Percentiles rank a stretch among this genome's conserved stretches.
phyloP scores from a whole-genome alignment of 768 basidiomycete genomes.

The Leccinum ochraceum region DNA sequence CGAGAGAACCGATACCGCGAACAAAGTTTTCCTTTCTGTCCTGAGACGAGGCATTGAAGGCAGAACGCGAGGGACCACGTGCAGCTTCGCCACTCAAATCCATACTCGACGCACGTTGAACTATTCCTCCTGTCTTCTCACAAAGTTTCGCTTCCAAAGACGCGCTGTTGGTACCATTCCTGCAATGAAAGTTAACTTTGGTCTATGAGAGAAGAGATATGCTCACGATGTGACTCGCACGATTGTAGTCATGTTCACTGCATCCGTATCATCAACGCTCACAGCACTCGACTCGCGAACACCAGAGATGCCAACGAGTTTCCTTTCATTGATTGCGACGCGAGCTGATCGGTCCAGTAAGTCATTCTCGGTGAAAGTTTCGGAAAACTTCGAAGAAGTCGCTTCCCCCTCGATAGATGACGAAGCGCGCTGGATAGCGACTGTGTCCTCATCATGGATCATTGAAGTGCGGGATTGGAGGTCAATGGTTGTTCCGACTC shows the following conservation, averaged over 20 bases:
- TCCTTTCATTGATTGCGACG: background rate
- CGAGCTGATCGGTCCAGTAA: background rate
- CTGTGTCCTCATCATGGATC: background rate
- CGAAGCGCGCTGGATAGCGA: background rate
- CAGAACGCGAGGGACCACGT: background rate
- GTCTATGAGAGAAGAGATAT: background rate
- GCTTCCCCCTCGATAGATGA: background rate
- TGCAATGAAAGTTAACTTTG: background rate
- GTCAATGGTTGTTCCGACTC: background rate
- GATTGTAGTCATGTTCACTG: background rate
- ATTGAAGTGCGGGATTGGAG: background rate
- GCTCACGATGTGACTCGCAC: background rate
- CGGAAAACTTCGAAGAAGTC: background rate
- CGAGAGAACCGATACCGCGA: background rate
- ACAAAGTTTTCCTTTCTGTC: background rate
- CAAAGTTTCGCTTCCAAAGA: background rate
- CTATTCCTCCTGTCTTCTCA: background rate
- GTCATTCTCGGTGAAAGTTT: background rate
- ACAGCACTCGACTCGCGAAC: background rate
- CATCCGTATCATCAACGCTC: background rate
- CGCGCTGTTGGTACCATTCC: background rate
- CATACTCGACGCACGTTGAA: background rate
- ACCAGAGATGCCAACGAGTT: background rate
- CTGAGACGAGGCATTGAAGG: background rate
- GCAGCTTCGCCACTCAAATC: background rate